Evolutionary conservation across 2,329 filamentous ascomycete species (phyloP), one percentile per base, ranked within the genome.

Genomic region (Didymella keratinophila): DNA sequence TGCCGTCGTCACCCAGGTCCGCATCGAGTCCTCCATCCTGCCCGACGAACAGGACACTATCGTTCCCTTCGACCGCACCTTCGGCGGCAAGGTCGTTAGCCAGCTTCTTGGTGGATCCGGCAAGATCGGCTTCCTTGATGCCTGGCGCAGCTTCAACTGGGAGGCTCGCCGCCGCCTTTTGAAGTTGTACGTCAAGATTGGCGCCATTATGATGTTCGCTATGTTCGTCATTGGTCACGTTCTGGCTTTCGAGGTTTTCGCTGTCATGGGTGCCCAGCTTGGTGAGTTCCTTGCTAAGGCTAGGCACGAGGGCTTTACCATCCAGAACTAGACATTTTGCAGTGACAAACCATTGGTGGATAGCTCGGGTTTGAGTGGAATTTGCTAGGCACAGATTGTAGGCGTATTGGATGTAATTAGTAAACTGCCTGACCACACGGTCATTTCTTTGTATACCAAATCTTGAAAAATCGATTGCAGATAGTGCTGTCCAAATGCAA

Each of bases 1-100:
- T 18, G 86, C 91, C 37, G 84, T 86, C 58, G 90, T 94, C 30
- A 86, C 91, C 21, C 86, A 96, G 58, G 83, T 90, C 65, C 92
- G 94, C 62, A 88, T 97, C 34, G 92, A 96, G 75, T 93, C 93
- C 7, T 94, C 91, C 47, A 87, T 97, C 67, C 86, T 98, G 2
- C 86, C 92, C 0, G 89, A 92, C 58, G 88, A 91, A 18, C 85
- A 93, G 65, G 89, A 96, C 78, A 87, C 91, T 25, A 90, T 97
- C 64, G 88, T 98, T 34, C 89, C 92, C 30, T 97, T 98, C 70
- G 94, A 98, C 81, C 90, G 93, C 64, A 89, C 89, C 28, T 96
- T 96, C 71, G 86, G 85, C 63, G 91, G 91, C 67, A 89, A 88
- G 73, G 86, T 94, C 27, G 86, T 89, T 64, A 88, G 91, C n/a